Percentiles rank a stretch among this genome's conserved stretches.
These are phyloP conservation scores for Ceratocystis ficicola DNA, from an alignment of 2,329 filamentous ascomycete species.

Conservation along the genomic window DNA sequence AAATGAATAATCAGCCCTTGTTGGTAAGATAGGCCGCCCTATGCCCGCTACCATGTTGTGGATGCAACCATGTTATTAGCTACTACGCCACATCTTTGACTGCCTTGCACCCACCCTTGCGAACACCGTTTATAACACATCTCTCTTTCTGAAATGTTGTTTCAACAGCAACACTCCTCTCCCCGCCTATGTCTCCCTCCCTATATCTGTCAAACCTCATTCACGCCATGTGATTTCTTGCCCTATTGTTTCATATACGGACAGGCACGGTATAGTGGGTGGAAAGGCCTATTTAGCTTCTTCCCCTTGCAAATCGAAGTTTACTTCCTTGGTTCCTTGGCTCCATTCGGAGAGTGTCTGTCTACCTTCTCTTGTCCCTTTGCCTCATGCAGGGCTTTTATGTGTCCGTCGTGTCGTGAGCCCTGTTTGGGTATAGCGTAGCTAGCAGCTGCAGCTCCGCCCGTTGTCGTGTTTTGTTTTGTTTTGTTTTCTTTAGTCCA, in stretches of 20 bases:
- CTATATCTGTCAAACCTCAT: conserved; percentile 1
- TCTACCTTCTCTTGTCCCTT: background rate
- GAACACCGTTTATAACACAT: too few species aligned
- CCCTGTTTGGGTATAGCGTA: conserved; percentile 1
- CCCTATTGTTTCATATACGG: background rate
- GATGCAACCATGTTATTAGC: too few species aligned
- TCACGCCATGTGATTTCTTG: background rate
- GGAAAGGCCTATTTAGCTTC: background rate
- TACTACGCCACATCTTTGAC: background rate
- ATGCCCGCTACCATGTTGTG: too few species aligned
- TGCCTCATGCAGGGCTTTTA: background rate
- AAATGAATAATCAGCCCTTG: too few species aligned
- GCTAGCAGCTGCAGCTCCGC: background rate
- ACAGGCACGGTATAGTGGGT: background rate
- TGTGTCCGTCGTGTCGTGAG: background rate
- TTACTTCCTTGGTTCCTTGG: background rate
- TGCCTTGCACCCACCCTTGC: too few species aligned
- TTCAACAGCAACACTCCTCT: background rate
- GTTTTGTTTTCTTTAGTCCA: too few species aligned
- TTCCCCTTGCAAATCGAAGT: background rate
- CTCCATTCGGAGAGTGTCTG: too few species aligned
- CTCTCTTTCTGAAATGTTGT: background rate
- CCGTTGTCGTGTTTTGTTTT: too few species aligned
- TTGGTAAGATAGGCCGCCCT: too few species aligned
- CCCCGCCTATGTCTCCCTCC: background rate